Evolutionary conservation across 192 early-diverging fungal genomes (phyloP), one percentile per base, ranked within the genome.

Genomic region (Cladochytrium replicatum): DNA sequence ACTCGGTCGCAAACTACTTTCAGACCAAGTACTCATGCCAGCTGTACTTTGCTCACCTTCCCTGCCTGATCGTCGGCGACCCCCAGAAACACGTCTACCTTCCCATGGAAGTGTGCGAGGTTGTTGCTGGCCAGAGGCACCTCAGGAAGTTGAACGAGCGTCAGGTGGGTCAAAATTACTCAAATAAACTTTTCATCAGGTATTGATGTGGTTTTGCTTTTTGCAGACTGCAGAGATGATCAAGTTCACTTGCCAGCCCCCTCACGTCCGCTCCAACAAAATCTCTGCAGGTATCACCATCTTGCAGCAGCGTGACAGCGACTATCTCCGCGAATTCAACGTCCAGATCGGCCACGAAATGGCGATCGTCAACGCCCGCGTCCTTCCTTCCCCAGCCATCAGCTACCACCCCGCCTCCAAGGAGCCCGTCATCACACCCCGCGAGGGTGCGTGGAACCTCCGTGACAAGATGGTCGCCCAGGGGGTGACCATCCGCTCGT

Each of bases 171-270:
- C 48, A 52, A 28, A n/a, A n/a, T n/a, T n/a, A n/a, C n/a, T n/a
- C n/a, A n/a, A 48, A 43, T 23, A 41, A 4, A 32, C 34, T 58
- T 59, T 49, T 6, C 46, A 26, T 47, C 7, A 38, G 21, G 1
- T n/a, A 3, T 30, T 56, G n/a, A 24, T 52, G 37, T 32, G 17
- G 17, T 60, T n/a, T 6, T 22, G 6, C 11, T 2, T 22, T 62
- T 3, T 3, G 26, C 83, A 91, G 71, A 94, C 91, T 0, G 84
- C 88, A 0, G 90, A 97, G 54, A 94, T 97, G 91, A 93, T 97
- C 56, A 87, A 80, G 26, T 89, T 88, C 56, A 91, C 90, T 0
- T 90, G 87, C 55, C 81, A 86, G 61, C 73, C 71, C 26, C 93
- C 93, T 0, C 70, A 77, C 41, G 74, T 87, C n/a, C 86, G 92